These are phyloP conservation scores for Sanghuangporus baumii DNA, from an alignment of 1,284 basidiomycete species.

Conservation along the genomic window DNA sequence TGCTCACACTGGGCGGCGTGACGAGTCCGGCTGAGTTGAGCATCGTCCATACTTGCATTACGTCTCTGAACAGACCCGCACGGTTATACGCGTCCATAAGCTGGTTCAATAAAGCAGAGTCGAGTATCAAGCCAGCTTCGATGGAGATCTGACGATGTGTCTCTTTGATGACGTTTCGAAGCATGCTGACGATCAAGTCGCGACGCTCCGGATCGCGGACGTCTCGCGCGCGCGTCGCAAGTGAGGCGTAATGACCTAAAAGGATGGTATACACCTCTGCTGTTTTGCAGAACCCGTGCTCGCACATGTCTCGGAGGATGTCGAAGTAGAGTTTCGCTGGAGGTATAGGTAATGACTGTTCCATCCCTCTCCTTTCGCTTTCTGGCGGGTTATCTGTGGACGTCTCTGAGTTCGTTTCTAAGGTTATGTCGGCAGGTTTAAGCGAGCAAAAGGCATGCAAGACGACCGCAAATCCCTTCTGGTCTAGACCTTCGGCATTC, in stretches of 20 bases:
- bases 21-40: conserved; percentile 55
- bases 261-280: conserved; percentile 69
- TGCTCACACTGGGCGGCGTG: conserved; percentile 67
- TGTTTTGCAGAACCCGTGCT: conserved; percentile 52
- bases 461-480: conserved; percentile 53
- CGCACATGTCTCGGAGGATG: conserved; percentile 82
- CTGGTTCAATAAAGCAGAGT: conserved; percentile 76
- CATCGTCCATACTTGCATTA: conserved; percentile 78
- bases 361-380: conserved; percentile 21
- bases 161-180: conserved; percentile 42
- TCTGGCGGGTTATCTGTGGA: background rate
- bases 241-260: conserved; percentile 48
- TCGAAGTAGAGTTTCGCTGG: conserved; percentile 66
- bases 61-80: conserved; percentile 62
- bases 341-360: conserved; percentile 31
- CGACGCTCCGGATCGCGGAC: conserved; percentile 22
- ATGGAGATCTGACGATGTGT: conserved; percentile 77
- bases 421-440: conserved; percentile 32
- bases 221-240: conserved; percentile 32
- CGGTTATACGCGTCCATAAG: conserved; percentile 89
- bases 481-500: conserved; percentile 41
- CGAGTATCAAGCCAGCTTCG: conserved; percentile 71
- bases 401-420: background rate
- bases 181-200: background rate
- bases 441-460: conserved; percentile 59